Percentiles rank a stretch among this genome's conserved stretches.
These are phyloP conservation scores for Lactifluus subvellereus DNA, from an alignment of 768 basidiomycete species.

Conservation along the genomic window DNA sequence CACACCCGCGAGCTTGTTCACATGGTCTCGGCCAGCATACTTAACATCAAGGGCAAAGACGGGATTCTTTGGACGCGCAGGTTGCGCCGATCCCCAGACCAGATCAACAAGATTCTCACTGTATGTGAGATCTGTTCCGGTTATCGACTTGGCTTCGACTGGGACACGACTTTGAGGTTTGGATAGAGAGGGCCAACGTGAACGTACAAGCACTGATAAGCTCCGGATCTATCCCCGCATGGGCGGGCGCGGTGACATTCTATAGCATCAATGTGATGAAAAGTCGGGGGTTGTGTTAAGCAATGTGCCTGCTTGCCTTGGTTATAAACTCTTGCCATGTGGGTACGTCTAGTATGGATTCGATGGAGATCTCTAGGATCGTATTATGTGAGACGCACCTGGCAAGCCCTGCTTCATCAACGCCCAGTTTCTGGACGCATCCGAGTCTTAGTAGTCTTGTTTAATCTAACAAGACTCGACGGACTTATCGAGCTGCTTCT, in stretches of 20 bases:
- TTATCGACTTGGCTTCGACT: conserved; percentile 59
- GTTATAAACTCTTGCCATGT: conserved; percentile 85
- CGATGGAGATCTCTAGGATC: conserved; percentile 6
- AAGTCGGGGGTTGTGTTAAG: not conserved
- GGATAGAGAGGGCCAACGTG: not conserved
- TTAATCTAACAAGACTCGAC: conserved; percentile 24
- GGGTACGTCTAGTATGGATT: conserved; percentile 57
- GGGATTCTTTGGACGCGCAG: conserved; percentile 57
- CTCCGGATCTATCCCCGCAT: conserved; percentile 79
- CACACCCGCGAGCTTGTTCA: conserved; percentile 61
- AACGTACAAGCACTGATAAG: conserved; percentile 59
- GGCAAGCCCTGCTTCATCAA: conserved; percentile 90
- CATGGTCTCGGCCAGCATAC: conserved; percentile 63
- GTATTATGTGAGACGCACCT: conserved; percentile 39
- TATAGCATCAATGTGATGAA: conserved; percentile 27
- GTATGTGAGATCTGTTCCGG: conserved; percentile 59
- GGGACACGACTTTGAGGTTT: not conserved
- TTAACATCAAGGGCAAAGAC: conserved; percentile 67
- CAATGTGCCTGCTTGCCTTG: conserved; percentile 42
- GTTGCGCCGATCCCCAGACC: conserved; percentile 67
- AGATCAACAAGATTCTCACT: conserved; percentile 73
- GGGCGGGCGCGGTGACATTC: conserved; percentile 55
- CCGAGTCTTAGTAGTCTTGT: not conserved
- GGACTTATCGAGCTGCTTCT: conserved; percentile 79
- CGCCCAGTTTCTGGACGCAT: conserved; percentile 69